phyloP scores from a whole-genome alignment of 2,329 filamentous ascomycete species.

The Dothidotthia symphoricarpi region DNA sequence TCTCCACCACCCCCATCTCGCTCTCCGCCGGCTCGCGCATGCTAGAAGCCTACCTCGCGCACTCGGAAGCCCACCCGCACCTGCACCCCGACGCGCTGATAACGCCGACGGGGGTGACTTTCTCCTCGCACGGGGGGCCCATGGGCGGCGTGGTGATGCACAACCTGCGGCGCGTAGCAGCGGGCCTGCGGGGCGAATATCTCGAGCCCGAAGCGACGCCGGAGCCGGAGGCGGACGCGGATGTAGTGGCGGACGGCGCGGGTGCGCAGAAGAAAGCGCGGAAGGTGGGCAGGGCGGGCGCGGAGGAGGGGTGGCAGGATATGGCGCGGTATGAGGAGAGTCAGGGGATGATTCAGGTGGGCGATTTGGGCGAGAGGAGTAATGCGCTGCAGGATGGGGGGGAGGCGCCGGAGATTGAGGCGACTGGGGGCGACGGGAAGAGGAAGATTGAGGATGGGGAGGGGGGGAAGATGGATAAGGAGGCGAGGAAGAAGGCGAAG shows the following conservation, averaged over 20 bases:
- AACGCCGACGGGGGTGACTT: conserved; percentile 44
- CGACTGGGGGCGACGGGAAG: conserved; percentile 29
- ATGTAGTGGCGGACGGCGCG: background rate
- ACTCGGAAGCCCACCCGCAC: conserved; percentile 44
- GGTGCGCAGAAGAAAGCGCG: conserved; percentile 9
- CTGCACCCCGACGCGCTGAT: conserved; percentile 52
- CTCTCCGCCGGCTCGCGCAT: conserved; percentile 34
- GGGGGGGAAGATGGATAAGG: conserved; percentile 46
- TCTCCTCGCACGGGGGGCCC: conserved; percentile 45
- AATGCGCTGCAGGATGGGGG: conserved; percentile 32
- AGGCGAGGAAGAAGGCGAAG: conserved; percentile 56
- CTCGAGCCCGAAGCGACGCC: conserved; percentile 46
- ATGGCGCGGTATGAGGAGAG: conserved; percentile 46
- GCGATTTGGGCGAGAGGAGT: conserved; percentile 41
- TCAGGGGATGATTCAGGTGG: conserved; percentile 43
- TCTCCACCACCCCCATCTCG: conserved; percentile 34
- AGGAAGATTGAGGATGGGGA: conserved; percentile 19
- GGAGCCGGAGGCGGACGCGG: conserved; percentile 39
- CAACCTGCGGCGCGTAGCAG: conserved; percentile 54
- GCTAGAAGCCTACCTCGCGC: conserved; percentile 44
- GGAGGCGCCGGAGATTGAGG: conserved; percentile 29
- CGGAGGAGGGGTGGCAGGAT: conserved; percentile 41
- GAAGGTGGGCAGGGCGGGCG: conserved; percentile 13
- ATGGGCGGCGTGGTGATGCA: conserved; percentile 52
- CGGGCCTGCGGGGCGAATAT: conserved; percentile 53